Conservation (phyloP, 345 rosid species). For the Salix brachista region DNA sequence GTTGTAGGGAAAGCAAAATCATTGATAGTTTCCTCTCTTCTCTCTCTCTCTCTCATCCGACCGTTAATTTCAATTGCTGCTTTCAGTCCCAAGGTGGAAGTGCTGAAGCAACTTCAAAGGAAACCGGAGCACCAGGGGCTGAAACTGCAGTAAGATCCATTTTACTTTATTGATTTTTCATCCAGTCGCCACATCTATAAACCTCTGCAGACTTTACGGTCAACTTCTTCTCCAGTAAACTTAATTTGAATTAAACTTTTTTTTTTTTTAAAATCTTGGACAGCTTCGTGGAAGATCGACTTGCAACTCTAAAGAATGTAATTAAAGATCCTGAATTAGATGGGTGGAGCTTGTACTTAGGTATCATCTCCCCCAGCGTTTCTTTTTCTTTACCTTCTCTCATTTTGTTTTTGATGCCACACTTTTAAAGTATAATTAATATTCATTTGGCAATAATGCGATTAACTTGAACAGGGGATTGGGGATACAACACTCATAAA, state of each 20-base stretch:
- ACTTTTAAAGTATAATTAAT: neutral
- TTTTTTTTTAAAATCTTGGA: constrained; percentile 3
- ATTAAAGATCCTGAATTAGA: constrained; percentile 78
- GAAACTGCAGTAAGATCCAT: constrained; percentile 52
- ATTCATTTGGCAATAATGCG: neutral
- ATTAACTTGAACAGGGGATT: constrained; percentile 42
- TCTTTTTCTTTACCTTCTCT: no score
- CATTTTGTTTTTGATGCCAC: neutral
- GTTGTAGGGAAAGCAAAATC: neutral
- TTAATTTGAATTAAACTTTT: neutral
- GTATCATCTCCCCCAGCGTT: constrained; percentile 28
- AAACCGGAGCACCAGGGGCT: constrained; percentile 75
- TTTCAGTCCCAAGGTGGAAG: constrained; percentile 72
- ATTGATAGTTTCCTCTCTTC: neutral
- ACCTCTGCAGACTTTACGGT: neutral
- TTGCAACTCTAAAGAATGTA: constrained; percentile 83
- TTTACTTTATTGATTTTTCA: neutral
- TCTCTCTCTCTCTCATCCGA: neutral
- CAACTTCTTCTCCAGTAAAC: neutral
- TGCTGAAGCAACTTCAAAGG: constrained; percentile 72
- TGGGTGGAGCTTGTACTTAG: constrained; percentile 79
- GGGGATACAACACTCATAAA: constrained; percentile 72
- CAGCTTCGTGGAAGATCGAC: constrained; percentile 94
- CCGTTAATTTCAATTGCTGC: neutral
- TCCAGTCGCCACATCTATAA: neutral